Conservation (phyloP, 495 filamentous ascomycete genomes). For the Geopyxis carbonaria region DNA sequence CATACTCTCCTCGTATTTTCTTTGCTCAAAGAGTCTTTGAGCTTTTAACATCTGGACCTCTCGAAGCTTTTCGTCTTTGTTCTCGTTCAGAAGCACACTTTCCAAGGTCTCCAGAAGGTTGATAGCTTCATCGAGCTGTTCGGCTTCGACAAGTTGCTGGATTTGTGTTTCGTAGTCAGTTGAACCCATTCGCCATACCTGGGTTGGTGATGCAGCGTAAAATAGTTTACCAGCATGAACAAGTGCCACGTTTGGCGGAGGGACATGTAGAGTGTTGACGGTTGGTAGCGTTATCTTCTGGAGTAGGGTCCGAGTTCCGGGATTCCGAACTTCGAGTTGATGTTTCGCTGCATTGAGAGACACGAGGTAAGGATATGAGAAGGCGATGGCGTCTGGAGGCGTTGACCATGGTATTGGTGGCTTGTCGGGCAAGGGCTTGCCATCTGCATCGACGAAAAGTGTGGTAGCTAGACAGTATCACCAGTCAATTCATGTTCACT, state of each 20-base stretch:
- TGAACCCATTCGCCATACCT: slow-evolving; percentile 91
- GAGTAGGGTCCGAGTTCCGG: slow-evolving; percentile 69
- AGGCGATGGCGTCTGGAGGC: slow-evolving; percentile 79
- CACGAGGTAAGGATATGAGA: slow-evolving; percentile 88
- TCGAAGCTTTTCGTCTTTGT: slow-evolving; percentile 57
- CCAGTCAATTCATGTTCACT: no score
- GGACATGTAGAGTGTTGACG: slow-evolving; percentile 75
- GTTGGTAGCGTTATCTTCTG: slow-evolving; percentile 68
- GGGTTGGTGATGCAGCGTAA: slow-evolving; percentile 70
- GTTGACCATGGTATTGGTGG: slow-evolving; percentile 79
- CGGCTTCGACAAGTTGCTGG: slow-evolving; percentile 59
- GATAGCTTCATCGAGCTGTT: slow-evolving; percentile 77
- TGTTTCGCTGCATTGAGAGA: slow-evolving; percentile 76
- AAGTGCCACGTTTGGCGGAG: slow-evolving; percentile 77
- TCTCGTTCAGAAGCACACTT: slow-evolving; percentile 66
- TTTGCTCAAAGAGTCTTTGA: slow-evolving; percentile 59
- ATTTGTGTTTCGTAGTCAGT: slow-evolving; percentile 85
- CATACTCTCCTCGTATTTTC: slow-evolving; percentile 73
- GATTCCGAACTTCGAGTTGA: slow-evolving; percentile 77
- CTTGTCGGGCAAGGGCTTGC: slow-evolving; percentile 56
- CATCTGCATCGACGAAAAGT: slow-evolving; percentile 69
- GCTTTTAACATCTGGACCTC: slow-evolving; percentile 84
- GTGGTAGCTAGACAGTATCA: slow-evolving; percentile 43
- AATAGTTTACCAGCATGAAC: slow-evolving; percentile 92
- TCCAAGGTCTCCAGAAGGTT: slow-evolving; percentile 78